These are phyloP conservation scores for Tetrapisispora fleetii DNA, from an alignment of 805 yeast genomes.

Conservation along the genomic window DNA sequence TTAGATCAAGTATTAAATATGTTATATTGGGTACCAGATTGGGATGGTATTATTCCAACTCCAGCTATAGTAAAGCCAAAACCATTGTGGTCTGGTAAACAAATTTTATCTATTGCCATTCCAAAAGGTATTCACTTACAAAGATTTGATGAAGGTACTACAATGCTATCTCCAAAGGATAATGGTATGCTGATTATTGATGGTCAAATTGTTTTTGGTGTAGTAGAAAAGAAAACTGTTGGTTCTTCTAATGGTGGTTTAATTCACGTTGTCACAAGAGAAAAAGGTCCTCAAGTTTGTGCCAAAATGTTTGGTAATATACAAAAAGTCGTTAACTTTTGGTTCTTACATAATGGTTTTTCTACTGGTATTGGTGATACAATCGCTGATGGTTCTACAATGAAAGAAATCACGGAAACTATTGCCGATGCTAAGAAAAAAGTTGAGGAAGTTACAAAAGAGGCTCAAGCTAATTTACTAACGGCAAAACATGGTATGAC, in stretches of 20 bases:
- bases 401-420: slow-evolving; percentile 87
- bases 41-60: slow-evolving; percentile 97
- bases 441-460: slow-evolving; percentile 86
- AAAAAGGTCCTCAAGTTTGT: slow-evolving; percentile 87
- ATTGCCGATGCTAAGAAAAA: slow-evolving; percentile 87
- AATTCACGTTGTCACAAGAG: slow-evolving; percentile 94
- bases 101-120: slow-evolving; percentile 80
- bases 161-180: slow-evolving; percentile 77
- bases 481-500: slow-evolving; percentile 99
- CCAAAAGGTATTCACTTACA: slow-evolving; percentile 94
- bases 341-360: slow-evolving; percentile 95
- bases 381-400: slow-evolving; percentile 94
- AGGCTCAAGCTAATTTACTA: slow-evolving; percentile 80
- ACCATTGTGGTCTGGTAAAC: slow-evolving; percentile 97
- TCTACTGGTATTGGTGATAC: slow-evolving; percentile 99
- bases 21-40: slow-evolving; percentile 93
- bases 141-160: slow-evolving; percentile 83
- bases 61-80: slow-evolving; percentile 92
- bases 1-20: slow-evolving; percentile 94
- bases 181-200: slow-evolving; percentile 91
- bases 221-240: slow-evolving; percentile 94
- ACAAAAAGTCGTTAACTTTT: slow-evolving; percentile 90
- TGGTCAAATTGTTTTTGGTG: slow-evolving; percentile 96
- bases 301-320: slow-evolving; percentile 84
- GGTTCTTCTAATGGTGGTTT: slow-evolving; percentile 98